Conservation (phyloP, 352 stramenopile species). For the Phytophthora cactorum region DNA sequence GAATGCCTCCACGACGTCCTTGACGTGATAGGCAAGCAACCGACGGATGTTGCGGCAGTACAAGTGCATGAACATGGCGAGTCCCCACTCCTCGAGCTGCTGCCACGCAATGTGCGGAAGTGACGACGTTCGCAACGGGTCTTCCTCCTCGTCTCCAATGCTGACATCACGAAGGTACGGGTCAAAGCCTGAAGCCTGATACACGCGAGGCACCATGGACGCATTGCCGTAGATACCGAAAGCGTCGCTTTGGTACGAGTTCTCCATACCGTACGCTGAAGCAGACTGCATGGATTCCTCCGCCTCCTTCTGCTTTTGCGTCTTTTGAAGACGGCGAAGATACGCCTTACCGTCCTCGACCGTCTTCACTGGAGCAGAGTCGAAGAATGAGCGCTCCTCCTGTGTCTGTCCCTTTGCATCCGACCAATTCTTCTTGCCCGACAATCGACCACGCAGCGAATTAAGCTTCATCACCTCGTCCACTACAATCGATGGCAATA, state of each 20-base stretch:
- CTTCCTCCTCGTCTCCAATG: conserved; percentile 66
- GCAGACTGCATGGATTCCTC: conserved; percentile 58
- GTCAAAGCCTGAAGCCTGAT: conserved; percentile 86
- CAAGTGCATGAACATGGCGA: conserved; percentile 89
- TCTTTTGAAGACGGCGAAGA: conserved; percentile 64
- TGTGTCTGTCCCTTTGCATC: conserved; percentile 18
- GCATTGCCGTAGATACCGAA: conserved; percentile 77
- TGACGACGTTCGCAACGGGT: conserved; percentile 77
- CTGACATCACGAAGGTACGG: conserved; percentile 66
- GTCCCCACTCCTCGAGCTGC: conserved; percentile 76
- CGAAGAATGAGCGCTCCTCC: conserved; percentile 76
- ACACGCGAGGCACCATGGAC: conserved; percentile 75
- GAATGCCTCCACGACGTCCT: conserved; percentile 85
- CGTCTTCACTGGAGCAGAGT: conserved; percentile 61
- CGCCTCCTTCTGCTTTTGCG: conserved; percentile 56
- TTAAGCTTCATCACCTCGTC: conserved; percentile 67
- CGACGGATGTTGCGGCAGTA: conserved; percentile 86
- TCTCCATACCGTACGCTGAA: conserved; percentile 51
- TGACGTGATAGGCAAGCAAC: conserved; percentile 83
- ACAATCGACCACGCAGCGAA: conserved; percentile 57
- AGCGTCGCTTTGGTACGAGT: conserved; percentile 57
- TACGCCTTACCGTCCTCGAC: conserved; percentile 81
- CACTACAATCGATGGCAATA: conserved; percentile 42
- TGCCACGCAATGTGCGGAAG: conserved; percentile 77
- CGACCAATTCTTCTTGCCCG: conserved; percentile 39